phyloP scores from a whole-genome alignment of 164 flowering plant genomes.

The Akebia trifoliata region DNA sequence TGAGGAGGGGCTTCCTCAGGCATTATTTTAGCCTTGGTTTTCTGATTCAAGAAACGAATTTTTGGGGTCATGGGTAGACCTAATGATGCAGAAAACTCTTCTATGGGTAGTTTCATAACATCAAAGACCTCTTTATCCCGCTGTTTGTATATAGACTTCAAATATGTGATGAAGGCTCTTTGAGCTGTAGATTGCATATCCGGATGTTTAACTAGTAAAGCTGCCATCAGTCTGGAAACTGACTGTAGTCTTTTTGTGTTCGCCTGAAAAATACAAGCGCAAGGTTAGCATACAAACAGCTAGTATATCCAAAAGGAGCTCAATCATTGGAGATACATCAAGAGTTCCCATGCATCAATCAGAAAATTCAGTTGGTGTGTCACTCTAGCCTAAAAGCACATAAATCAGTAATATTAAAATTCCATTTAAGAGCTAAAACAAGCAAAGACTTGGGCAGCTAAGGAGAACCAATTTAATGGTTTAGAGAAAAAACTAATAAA shows the following conservation, averaged over 20 bases:
- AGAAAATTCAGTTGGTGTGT: no score
- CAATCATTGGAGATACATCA: no score
- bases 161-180: constrained; percentile 77
- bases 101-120: constrained; percentile 58
- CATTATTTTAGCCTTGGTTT: constrained; percentile 23
- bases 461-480: no score
- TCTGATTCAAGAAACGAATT: constrained; percentile 58
- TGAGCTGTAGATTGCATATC: constrained; percentile 57
- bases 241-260: constrained; percentile 56
- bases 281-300: neutral
- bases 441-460: no score
- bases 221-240: constrained; percentile 54
- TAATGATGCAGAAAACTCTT: constrained; percentile 76
- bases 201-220: constrained; percentile 65
- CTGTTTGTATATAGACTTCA: constrained; percentile 63
- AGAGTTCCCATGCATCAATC: no score
- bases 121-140: constrained; percentile 76
- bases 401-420: no score
- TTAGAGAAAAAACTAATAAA: no score
- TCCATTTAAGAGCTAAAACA: no score
- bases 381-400: no score
- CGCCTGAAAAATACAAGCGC: constrained; percentile 41
- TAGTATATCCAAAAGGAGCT: neutral
- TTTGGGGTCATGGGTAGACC: constrained; percentile 88
- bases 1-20: constrained; percentile 25